A percentile compares a stretch with the other conserved stretches of the same genome.
Conservation (phyloP, 805 yeast species). For the Dipodascopsis tothii region DNA sequence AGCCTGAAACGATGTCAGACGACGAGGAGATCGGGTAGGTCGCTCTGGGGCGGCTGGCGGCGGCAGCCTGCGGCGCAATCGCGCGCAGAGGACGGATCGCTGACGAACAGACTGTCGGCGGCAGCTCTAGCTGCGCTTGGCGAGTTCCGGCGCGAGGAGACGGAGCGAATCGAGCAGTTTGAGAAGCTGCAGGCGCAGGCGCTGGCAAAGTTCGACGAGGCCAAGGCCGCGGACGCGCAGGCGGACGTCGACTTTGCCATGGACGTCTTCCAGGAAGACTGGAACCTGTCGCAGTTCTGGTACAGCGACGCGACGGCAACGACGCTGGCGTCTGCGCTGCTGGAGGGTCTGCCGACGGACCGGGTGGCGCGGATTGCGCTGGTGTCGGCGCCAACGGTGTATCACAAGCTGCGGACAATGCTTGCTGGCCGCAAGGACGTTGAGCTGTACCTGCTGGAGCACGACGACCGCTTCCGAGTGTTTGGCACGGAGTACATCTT, state of each 20-base stretch:
- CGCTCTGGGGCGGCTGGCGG: no score
- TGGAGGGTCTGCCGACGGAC: not conserved
- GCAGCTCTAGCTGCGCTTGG: constrained; percentile 48
- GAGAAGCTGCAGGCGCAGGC: constrained; percentile 48
- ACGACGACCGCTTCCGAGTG: constrained; percentile 65
- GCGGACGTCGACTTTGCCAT: constrained; percentile 45
- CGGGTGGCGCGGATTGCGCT: constrained; percentile 44
- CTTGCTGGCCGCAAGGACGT: constrained; percentile 2
- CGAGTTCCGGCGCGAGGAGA: constrained; percentile 62
- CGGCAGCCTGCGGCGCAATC: no score
- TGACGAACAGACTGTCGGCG: constrained; percentile 35
- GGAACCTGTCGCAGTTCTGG: constrained; percentile 93
- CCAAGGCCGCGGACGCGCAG: constrained; percentile 81
- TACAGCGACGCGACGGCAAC: constrained; percentile 66
- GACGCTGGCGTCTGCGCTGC: constrained; percentile 33
- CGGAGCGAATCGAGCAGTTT: constrained; percentile 49
- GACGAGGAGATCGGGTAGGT: no score
- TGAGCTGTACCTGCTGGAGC: constrained; percentile 49
- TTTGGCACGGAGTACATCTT: constrained; percentile 62
- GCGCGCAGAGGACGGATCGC: no score
- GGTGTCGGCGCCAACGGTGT: constrained; percentile 87
- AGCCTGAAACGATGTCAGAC: no score
- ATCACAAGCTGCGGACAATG: constrained; percentile 27
- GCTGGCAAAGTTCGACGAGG: constrained; percentile 47
- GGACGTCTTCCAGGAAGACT: constrained; percentile 76